Evolutionary conservation across 306 rosid genomes (phyloP), one percentile per base, ranked within the genome.

Genomic region (Lathyrus tuberosus): DNA sequence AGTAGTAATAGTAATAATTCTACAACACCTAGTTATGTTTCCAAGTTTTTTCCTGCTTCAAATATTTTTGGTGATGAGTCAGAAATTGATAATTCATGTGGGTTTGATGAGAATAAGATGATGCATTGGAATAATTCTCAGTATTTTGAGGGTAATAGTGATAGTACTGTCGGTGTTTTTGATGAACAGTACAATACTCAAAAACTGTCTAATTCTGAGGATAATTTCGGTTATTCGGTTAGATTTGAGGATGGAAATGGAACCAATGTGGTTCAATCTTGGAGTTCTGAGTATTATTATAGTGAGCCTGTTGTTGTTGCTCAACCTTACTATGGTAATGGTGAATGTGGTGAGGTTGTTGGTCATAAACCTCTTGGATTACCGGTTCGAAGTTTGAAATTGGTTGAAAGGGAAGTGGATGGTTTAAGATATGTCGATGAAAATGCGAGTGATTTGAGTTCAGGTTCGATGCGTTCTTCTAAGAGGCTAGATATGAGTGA

Each of bases 321-420:
- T 77, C 88, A 87, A 65, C 90, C 89, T 24, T 80, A 83, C 44
- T 76, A 62, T 53, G 69, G 61, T 5, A 5, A 67, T 70, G 85
- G 79, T 37, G 85, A 79, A 67, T 72, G 53, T 70, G 84, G 73
- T 53, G 82, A 81, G 62, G 67, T 70, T 30, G 84, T 65, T 60
- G 87, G 76, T 62, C 48, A 84, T 71, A 79, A 82, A 51, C 92
- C 96, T 10, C 70, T 95, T 6, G 95, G 97, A 26, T 73, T 95
- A 69, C 99, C 97, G 1, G 77, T 95, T 73, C 77, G 99, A 65
- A 95, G 97, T 80, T 78, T 91, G 63, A 89, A 80, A 49, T 79
- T 86, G 1, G 79, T 52, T 59, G 70, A 78, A 2, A 78, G 75
- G 10, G 82, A 80, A 31, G 57, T 26, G 4, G 91, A 87, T 15